Percentiles rank a stretch among this genome's conserved stretches.
Conservation (phyloP, 2,329 filamentous ascomycete genomes). For the Fusarium buharicum region DNA sequence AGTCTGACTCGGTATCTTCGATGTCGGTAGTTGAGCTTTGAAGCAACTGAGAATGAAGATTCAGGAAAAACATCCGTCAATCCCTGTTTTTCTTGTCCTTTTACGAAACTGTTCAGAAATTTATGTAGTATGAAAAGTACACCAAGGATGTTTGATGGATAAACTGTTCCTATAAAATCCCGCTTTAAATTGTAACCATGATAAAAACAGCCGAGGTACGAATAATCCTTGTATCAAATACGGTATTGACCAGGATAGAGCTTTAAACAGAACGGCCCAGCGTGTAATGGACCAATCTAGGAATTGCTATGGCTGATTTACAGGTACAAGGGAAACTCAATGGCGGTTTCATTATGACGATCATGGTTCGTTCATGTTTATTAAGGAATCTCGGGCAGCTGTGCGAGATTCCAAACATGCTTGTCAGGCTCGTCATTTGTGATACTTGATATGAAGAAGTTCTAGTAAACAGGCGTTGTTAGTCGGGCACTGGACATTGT, state of each 20-base stretch:
- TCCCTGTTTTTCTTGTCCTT: background rate
- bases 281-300: constrained; percentile 14
- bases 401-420: background rate
- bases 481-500: no score
- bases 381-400: constrained; percentile 2
- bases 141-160: constrained; percentile 2
- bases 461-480: no score
- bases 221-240: background rate
- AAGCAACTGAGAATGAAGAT: constrained; percentile 1
- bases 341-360: constrained; percentile 31
- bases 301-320: constrained; percentile 21
- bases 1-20: constrained; percentile 7
- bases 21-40: constrained; percentile 8
- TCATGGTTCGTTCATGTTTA: constrained; percentile 18
- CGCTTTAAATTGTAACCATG: constrained; percentile 8
- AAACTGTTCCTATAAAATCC: constrained; percentile 18
- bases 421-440: background rate
- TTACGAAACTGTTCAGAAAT: background rate
- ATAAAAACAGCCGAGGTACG: constrained; percentile 12
- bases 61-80: background rate
- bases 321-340: constrained; percentile 13
- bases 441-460: no score
- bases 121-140: constrained; percentile 27
- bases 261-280: background rate
- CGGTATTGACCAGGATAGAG: constrained; percentile 18